Percentiles rank a stretch among this genome's conserved stretches.
phyloP scores from a whole-genome alignment of 345 rosid species.

The Stellera chamaejasme region DNA sequence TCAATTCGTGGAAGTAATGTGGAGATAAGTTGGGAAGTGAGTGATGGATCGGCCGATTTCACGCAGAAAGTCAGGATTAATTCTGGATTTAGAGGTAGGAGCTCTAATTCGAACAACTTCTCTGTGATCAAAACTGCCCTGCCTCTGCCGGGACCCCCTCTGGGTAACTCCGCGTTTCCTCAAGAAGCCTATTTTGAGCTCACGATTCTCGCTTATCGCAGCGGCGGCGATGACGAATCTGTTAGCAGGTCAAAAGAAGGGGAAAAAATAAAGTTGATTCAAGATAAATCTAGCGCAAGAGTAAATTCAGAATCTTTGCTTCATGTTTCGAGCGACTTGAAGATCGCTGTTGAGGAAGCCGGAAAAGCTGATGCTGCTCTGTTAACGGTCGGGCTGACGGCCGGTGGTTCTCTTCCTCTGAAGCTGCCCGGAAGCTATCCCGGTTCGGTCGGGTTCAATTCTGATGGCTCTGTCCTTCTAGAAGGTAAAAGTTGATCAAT shows the following conservation, averaged over 20 bases:
- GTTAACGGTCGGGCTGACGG: constrained; percentile 59
- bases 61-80: constrained; percentile 70
- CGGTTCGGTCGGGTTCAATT: constrained; percentile 87
- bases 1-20: constrained; percentile 28
- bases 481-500: constrained; percentile 41
- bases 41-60: constrained; percentile 67
- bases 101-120: constrained; percentile 8
- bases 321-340: constrained; percentile 32
- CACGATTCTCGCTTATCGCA: constrained; percentile 37
- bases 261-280: constrained; percentile 60
- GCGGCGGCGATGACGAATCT: constrained; percentile 17
- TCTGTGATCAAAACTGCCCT: constrained; percentile 53
- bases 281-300: constrained; percentile 22
- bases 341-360: constrained; percentile 27
- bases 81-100: constrained; percentile 29
- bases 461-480: constrained; percentile 71
- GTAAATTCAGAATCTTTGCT: constrained; percentile 42
- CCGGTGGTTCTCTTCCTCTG: constrained; percentile 42
- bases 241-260: constrained; percentile 32
- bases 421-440: constrained; percentile 73
- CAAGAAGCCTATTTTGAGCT: constrained; percentile 93
- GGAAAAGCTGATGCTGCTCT: constrained; percentile 22
- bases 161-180: constrained; percentile 71
- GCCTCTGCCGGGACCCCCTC: constrained; percentile 88
- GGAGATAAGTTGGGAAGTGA: constrained; percentile 78